Evolutionary conservation across 1,284 basidiomycete genomes (phyloP).

Genomic region (Sporisorium sorghi): DNA sequence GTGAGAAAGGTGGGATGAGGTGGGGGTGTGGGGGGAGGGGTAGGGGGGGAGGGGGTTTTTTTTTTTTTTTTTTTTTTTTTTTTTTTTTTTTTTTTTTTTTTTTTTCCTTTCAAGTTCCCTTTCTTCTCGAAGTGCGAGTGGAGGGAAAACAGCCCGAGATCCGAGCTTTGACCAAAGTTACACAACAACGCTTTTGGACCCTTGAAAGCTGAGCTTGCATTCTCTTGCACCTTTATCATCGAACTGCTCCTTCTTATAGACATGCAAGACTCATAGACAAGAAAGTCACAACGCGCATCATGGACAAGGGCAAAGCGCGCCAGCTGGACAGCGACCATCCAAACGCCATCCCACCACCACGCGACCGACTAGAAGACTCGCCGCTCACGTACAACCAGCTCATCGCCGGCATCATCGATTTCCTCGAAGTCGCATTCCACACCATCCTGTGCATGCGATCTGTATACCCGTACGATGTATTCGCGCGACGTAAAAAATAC

Average conservation of each 20-base stretch:
- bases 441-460: constrained; percentile 88
- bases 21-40: too few relatives aligned
- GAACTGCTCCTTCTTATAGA: background rate
- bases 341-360: constrained; percentile 14
- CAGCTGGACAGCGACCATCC: constrained; percentile 20
- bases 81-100: too few relatives aligned
- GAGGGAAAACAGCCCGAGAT: constrained; percentile 12
- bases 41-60: too few relatives aligned
- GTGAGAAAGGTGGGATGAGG: too few relatives aligned
- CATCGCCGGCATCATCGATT: constrained; percentile 45
- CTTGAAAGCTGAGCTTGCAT: constrained; percentile 21
- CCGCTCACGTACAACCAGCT: constrained; percentile 53
- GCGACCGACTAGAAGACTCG: constrained; percentile 43
- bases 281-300: constrained; percentile 4
- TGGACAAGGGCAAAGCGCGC: constrained; percentile 50
- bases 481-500: constrained; percentile 86
- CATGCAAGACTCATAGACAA: constrained; percentile 6
- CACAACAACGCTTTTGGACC: too few relatives aligned
- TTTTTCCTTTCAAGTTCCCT: background rate
- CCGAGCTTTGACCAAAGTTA: constrained; percentile 7
- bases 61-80: too few relatives aligned
- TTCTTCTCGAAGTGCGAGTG: constrained; percentile 8
- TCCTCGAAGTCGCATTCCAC: constrained; percentile 88
- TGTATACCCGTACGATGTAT: constrained; percentile 88
- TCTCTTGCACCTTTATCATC: background rate